A percentile compares a stretch with the other conserved stretches of the same genome.
Evolutionary conservation across 305 asterid genomes (phyloP).

Genomic region (Withania somnifera): DNA sequence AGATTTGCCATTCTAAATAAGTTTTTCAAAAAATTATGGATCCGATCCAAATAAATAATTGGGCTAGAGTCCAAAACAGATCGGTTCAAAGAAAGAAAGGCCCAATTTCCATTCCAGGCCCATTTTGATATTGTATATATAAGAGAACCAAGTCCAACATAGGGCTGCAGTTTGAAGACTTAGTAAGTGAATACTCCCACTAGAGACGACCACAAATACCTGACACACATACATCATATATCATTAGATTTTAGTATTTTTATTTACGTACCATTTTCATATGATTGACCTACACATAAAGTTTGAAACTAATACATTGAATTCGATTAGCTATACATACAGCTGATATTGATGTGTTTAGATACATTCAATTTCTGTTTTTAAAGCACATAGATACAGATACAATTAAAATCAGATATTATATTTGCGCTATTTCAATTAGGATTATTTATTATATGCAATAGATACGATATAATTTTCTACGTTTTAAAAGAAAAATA

Average conservation of each 20-base stretch:
- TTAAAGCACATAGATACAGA: neutral
- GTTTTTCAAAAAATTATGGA: no score
- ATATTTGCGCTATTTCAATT: neutral
- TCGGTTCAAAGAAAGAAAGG: neutral
- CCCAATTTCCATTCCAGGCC: neutral
- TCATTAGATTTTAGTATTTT: neutral
- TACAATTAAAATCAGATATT: neutral
- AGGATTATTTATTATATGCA: no score
- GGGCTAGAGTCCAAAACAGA: neutral
- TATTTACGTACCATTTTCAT: neutral
- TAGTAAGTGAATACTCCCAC: neutral
- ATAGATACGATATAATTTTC: no score
- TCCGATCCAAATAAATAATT: neutral
- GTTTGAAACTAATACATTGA: neutral
- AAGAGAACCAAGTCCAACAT: neutral
- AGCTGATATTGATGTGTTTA: neutral
- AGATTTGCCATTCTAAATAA: no score
- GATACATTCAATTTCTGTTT: neutral
- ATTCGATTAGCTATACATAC: neutral
- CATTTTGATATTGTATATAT: no score
- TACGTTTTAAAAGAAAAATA: no score
- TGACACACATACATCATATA: neutral
- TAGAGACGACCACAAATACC: neutral
- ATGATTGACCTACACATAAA: neutral
- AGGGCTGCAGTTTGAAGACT: no score